A percentile compares a stretch with the other conserved stretches of the same genome.
Conservation (phyloP, 495 filamentous ascomycete species). For the Aspergillus baeticus region DNA sequence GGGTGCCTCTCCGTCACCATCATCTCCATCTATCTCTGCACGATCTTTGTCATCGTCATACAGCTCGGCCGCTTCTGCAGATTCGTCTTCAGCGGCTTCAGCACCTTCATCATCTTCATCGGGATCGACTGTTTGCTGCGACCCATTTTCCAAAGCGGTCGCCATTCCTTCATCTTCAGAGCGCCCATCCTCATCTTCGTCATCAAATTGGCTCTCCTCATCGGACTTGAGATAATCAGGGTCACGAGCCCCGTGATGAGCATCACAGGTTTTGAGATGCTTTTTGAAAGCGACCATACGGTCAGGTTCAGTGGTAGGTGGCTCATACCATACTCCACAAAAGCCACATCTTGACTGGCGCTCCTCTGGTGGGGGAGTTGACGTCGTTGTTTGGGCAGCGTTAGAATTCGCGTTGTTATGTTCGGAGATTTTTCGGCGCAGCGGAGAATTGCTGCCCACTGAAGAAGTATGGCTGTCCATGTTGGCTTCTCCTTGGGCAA, state of each 20-base stretch:
- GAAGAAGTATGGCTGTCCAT: conserved; percentile 42
- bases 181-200: conserved; percentile 15
- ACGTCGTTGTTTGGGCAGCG: conserved; percentile 38
- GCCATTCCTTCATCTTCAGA: conserved; percentile 12
- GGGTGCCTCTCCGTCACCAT: conserved; percentile 20
- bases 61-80: conserved; percentile 19
- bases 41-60: conserved; percentile 25
- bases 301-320: conserved; percentile 22
- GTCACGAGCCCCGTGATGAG: conserved; percentile 24
- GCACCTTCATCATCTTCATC: conserved; percentile 16
- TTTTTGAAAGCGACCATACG: conserved; percentile 30
- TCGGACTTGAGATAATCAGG: conserved; percentile 6
- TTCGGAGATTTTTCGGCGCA: conserved; percentile 47
- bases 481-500: conserved; percentile 36
- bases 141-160: background rate
- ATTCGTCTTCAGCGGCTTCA: conserved; percentile 19
- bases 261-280: conserved; percentile 24
- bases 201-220: conserved; percentile 15
- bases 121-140: background rate
- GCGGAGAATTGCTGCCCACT: conserved; percentile 41
- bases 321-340: conserved; percentile 38
- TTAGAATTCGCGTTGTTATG: conserved; percentile 36
- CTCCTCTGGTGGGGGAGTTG: conserved; percentile 30
- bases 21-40: conserved; percentile 21
- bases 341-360: conserved; percentile 32